Base-by-base conservation (phyloP, 345 rosid species). In the Hibiscus mutabilis region DNA sequence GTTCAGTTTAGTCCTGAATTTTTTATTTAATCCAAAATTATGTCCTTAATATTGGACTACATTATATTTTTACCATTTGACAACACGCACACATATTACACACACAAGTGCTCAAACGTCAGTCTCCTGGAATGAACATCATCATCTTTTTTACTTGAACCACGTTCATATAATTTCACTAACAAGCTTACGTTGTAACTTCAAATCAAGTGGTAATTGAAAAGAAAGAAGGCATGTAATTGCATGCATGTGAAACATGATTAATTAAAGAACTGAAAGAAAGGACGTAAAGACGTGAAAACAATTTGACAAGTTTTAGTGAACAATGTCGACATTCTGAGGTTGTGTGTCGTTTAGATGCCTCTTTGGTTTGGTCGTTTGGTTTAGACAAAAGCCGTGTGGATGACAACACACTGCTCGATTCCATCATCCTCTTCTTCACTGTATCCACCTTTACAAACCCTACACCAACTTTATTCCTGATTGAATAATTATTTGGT, bases 361-460 rank as follows among this genome's bases (percentile, higher is more conserved):
- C 15, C 16, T 47, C 52, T 15, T 12, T 15, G n/a, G n/a, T 14
- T 14, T 47, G 52, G 21, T 74, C 8, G 59, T 6, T 13, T 3
- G 46, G 66, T 3, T 29, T 2, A 35, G 6, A 5, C 8, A 35
- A 22, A 70, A 51, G 47, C 7, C 14, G 42, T 16, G n/a, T 44
- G 22, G 46, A 77, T 77, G 76, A 62, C 76, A 56, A 73, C 79
- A 71, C 4, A 13, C 6, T 49, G 4, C 21, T n/a, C 7, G 9
- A 51, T 16, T 51, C 21, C 56, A 16, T 16, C 21, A 9, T 16
- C 8, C 2, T 51, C 19, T 51, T 5, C 56, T 51, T 18, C 6
- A n/a, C 19, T 49, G 55, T 49, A 5, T 16, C n/a, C 6, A 16
- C 3, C 9, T 16, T 51, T n/a, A 51, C 56, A 51, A 51, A 51